Percentiles rank a stretch among this genome's conserved stretches.
Conservation (phyloP, 345 rosid genomes). For the Gossypium bickii region DNA sequence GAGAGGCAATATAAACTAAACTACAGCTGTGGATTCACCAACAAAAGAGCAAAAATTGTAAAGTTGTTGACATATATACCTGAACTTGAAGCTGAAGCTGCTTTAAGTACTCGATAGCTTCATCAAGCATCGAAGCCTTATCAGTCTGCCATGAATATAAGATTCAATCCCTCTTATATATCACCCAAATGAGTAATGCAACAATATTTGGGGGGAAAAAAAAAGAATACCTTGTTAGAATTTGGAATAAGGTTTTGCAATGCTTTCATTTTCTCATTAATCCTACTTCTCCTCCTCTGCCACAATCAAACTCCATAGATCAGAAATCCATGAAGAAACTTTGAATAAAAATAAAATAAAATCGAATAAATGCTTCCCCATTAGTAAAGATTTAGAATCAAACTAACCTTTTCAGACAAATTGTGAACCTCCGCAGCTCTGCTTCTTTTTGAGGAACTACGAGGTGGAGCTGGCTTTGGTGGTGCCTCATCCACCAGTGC, state of each 20-base stretch:
- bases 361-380: not conserved
- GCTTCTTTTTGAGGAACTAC: conserved; percentile 76
- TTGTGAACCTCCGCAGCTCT: conserved; percentile 97
- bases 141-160: conserved; percentile 52
- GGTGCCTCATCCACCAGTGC: conserved; percentile 51
- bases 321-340: not conserved
- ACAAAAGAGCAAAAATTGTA: not conserved
- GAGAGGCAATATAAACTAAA: not conserved
- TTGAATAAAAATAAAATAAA: not conserved
- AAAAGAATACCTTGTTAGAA: conserved; percentile 67
- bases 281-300: conserved; percentile 93
- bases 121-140: conserved; percentile 96
- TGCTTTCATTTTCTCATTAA: conserved; percentile 98
- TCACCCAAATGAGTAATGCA: not conserved
- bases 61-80: conserved; percentile 34
- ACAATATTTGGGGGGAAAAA: not conserved
- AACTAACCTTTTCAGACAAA: conserved; percentile 83
- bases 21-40: not conserved
- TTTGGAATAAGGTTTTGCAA: conserved; percentile 89
- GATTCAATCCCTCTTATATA: conserved; percentile 3
- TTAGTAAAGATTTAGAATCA: not conserved
- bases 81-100: conserved; percentile 97
- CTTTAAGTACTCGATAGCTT: conserved; percentile 87
- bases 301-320: conserved; percentile 5
- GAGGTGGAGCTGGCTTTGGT: conserved; percentile 42